Percentiles rank a stretch among this genome's conserved stretches.
These are phyloP conservation scores for Myxozyma melibiosi DNA, from an alignment of 805 yeast species.

Conservation along the genomic window DNA sequence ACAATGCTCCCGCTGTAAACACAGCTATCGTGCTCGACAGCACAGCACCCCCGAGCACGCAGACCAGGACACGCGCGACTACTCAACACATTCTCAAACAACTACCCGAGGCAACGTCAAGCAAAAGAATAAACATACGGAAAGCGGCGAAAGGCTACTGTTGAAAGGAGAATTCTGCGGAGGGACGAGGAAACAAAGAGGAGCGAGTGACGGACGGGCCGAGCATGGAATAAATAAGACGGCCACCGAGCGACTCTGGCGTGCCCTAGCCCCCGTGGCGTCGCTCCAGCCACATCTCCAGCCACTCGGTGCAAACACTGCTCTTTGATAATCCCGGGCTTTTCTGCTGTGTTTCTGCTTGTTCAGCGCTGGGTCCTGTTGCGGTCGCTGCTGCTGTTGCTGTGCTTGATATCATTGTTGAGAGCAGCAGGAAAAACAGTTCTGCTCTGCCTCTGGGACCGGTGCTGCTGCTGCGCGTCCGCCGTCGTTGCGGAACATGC, in stretches of 20 bases:
- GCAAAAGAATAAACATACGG: neutral
- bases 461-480: no score
- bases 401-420: no score
- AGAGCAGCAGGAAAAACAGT: neutral
- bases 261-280: slow-evolving; percentile 13
- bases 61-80: no score
- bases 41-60: neutral
- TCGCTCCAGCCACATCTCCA: slow-evolving; percentile 6
- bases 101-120: neutral
- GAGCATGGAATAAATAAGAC: neutral
- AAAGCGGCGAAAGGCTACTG: slow-evolving; percentile 1
- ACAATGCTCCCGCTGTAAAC: neutral
- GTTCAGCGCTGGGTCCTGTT: neutral
- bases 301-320: slow-evolving; percentile 3
- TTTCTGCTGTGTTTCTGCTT: neutral
- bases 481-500: no score
- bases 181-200: slow-evolving; percentile 4
- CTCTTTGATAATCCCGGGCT: neutral
- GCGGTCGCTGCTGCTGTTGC: no score
- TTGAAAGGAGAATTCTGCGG: neutral
- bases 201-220: slow-evolving; percentile 4
- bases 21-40: neutral
- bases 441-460: neutral
- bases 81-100: no score
- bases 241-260: no score